These are phyloP conservation scores for Rhypophila decipiens DNA, from an alignment of 495 filamentous ascomycete genomes.

Conservation along the genomic window DNA sequence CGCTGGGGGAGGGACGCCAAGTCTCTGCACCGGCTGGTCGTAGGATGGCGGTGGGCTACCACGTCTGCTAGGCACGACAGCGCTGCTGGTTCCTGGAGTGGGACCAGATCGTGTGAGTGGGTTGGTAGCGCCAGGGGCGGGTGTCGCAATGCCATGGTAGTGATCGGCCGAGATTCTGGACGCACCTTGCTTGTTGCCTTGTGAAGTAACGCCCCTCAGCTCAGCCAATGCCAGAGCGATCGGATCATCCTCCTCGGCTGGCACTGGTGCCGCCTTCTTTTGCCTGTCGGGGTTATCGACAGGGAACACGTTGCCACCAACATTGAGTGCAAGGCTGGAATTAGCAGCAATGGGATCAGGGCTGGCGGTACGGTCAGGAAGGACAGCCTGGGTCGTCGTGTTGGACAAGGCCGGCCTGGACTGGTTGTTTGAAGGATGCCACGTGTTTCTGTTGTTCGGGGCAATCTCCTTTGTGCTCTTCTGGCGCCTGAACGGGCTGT, in stretches of 20 bases:
- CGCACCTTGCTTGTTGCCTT: slow-evolving; percentile 59
- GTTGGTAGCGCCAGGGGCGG: slow-evolving; percentile 51
- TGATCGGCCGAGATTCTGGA: slow-evolving; percentile 84
- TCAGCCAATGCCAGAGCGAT: slow-evolving; percentile 91
- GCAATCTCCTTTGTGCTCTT: slow-evolving; percentile 80
- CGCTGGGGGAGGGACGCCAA: slow-evolving; percentile 86
- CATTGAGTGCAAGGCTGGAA: slow-evolving; percentile 89
- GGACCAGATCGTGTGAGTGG: slow-evolving; percentile 29
- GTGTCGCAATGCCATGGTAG: slow-evolving; percentile 85
- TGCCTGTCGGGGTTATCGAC: slow-evolving; percentile 73
- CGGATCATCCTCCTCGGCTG: slow-evolving; percentile 57
- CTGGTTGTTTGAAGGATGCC: slow-evolving; percentile 34
- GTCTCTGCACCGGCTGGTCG: slow-evolving; percentile 63
- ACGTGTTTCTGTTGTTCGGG: slow-evolving; percentile 53
- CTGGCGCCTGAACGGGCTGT: slow-evolving; percentile 81
- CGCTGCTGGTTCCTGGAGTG: slow-evolving; percentile 43
- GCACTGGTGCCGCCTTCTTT: slow-evolving; percentile 26
- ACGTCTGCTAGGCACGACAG: slow-evolving; percentile 46
- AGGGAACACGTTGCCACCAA: slow-evolving; percentile 94
- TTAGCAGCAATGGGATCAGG: slow-evolving; percentile 91
- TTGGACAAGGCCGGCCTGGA: slow-evolving; percentile 24
- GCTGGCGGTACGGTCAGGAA: slow-evolving; percentile 41
- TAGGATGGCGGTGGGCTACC: slow-evolving; percentile 84
- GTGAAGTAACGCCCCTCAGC: slow-evolving; percentile 64
- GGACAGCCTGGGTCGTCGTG: slow-evolving; percentile 24